phyloP scores from a whole-genome alignment of 352 stramenopile genomes.

The Phytophthora idaei region DNA sequence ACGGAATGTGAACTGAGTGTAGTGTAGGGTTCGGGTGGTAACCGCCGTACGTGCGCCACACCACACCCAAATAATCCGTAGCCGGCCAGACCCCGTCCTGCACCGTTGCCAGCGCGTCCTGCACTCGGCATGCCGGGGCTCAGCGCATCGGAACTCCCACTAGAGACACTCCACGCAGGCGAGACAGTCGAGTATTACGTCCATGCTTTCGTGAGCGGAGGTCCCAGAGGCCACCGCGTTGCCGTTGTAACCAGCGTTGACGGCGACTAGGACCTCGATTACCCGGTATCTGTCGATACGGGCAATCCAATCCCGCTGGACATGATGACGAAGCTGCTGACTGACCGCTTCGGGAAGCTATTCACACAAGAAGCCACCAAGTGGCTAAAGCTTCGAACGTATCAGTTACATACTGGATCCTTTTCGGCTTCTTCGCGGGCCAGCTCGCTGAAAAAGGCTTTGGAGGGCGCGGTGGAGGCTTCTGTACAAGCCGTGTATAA shows the following conservation, averaged over 20 bases:
- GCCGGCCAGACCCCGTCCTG: background rate
- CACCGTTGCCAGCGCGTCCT: background rate
- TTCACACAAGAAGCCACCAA: background rate
- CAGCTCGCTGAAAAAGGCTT: conserved; percentile 2
- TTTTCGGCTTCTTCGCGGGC: background rate
- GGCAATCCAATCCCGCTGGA: background rate
- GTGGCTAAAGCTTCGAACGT: conserved; percentile 8
- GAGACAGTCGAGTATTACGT: background rate
- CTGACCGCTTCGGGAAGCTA: background rate
- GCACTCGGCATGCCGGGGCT: background rate
- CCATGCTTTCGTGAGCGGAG: background rate
- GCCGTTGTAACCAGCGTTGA: background rate
- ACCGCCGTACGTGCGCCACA: background rate
- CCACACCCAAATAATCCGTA: background rate
- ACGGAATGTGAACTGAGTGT: background rate
- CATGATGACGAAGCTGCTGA: background rate
- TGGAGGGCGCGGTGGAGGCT: conserved; percentile 2
- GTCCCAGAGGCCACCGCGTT: background rate
- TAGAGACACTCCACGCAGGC: background rate
- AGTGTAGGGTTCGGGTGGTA: background rate
- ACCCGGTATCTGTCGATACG: background rate
- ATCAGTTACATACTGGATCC: background rate
- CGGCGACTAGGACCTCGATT: background rate
- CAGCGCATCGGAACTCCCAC: background rate
- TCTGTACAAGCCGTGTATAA: conserved; percentile 1